Evolutionary conservation across 176 grass and related monocot species (phyloP), one percentile per base, ranked within the genome.

Genomic region (Triticum dicoccoides): DNA sequence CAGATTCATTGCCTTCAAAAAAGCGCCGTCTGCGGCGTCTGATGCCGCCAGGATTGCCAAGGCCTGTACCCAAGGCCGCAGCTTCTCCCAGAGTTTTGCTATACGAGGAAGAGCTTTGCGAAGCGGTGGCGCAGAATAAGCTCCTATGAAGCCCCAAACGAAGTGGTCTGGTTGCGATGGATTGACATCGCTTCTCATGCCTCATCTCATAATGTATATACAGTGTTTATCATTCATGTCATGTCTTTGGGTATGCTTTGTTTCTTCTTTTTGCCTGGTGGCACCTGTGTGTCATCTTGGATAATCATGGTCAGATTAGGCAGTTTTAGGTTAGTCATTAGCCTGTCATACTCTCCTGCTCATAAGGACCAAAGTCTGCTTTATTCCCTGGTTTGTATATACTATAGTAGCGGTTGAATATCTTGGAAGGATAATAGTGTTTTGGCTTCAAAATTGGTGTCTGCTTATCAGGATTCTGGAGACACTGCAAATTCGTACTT

Each of bases 41-140:
- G 25, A 54, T 93, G 38, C 93, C 96, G 41, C 91, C 93, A 52
- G 91, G 96, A 70, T 73, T 98, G 82, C 91, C 93, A 77, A 93
- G 86, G 81, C 88, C 93, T 25, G 69, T 89, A 71, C 84, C 89
- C 29, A 94, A 98, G 79, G 41, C 88, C 69, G 84, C 88, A 49
- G 81, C 89, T 69, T 90, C 93, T 0, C 85, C 87, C 61, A 85
- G 93, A 90, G 91, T 95, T 83, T 88, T 95, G 65, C 81, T 85
- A 14, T 92, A 90, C 0, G 93, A 98, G 83, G 96, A 98, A 69
- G 96, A 95, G 88, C 88, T 95, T 51, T 98, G 96, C 34, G 86
- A 98, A 84, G 96, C 96, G 1, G 96, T 98, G 17, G 90, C 93
- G 54, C 96, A 95, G 77, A 98, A 98, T 98, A 98, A 98, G 70